Evolutionary conservation across 495 filamentous ascomycete genomes (phyloP).

Genomic region (Cercophora newfieldiana): DNA sequence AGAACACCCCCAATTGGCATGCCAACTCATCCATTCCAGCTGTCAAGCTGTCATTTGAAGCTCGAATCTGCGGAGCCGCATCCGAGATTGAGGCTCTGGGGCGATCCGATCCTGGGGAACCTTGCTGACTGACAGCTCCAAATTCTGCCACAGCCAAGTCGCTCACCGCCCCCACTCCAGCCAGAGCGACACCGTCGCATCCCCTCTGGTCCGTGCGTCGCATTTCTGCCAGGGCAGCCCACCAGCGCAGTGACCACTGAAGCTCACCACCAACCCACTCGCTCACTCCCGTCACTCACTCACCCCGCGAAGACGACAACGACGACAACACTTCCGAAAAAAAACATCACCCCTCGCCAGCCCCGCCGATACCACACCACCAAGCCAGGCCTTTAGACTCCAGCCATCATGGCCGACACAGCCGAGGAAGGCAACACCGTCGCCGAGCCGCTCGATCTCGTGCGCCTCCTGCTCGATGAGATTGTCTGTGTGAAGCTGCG

Average conservation of each 20-base stretch:
- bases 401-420: conserved; percentile 63
- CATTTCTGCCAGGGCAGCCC: neutral
- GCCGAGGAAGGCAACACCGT: conserved; percentile 67
- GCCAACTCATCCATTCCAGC: neutral
- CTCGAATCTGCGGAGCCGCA: neutral
- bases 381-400: neutral
- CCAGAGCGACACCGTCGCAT: neutral
- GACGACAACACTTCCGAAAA: neutral
- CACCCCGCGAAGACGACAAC: neutral
- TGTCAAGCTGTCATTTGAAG: neutral
- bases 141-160: neutral
- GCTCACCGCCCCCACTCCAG: neutral
- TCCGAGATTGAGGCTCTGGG: neutral
- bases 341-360: neutral
- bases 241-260: neutral
- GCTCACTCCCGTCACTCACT: neutral
- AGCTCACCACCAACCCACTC: neutral
- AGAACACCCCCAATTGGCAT: neutral
- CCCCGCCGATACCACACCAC: neutral
- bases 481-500: conserved; percentile 95
- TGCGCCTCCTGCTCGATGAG: conserved; percentile 90
- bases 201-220: neutral
- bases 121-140: neutral
- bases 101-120: neutral
- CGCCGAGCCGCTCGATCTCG: conserved; percentile 89